These are phyloP conservation scores for Phalaenopsis hybrid DNA, from an alignment of 116 monocot genomes.

Conservation along the genomic window DNA sequence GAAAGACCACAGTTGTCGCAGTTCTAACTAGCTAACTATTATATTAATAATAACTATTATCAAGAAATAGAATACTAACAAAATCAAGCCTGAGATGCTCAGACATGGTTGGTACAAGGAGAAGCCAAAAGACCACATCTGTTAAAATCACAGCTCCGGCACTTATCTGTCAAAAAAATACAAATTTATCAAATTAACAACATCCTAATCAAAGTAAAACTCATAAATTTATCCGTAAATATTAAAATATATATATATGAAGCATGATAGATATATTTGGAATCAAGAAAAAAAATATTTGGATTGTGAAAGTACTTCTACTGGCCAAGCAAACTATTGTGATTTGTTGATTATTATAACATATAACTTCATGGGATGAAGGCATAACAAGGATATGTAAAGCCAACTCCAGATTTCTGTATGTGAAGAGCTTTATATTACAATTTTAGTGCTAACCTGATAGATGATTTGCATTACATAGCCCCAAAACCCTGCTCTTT, in stretches of 20 bases:
- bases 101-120: conserved; percentile 59
- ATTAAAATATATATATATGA: not conserved
- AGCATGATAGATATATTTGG: too few relatives aligned
- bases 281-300: too few relatives aligned
- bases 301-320: too few relatives aligned
- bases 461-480: conserved; percentile 31
- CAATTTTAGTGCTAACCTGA: conserved; percentile 20
- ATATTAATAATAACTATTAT: too few relatives aligned
- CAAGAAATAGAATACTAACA: conserved; percentile 27
- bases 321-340: too few relatives aligned
- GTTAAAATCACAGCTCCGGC: conserved; percentile 70
- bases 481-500: conserved; percentile 34
- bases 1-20: too few relatives aligned
- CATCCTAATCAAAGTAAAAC: not conserved
- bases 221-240: not conserved
- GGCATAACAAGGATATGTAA: too few relatives aligned
- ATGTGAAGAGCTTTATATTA: not conserved
- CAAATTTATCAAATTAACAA: not conserved
- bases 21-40: too few relatives aligned
- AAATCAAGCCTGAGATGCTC: conserved; percentile 34
- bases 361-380: too few relatives aligned
- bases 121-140: conserved; percentile 65
- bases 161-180: conserved; percentile 34
- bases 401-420: too few relatives aligned
- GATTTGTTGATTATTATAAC: too few relatives aligned